phyloP scores from a whole-genome alignment of 257 asterid species.

The Capsicum pubescens region DNA sequence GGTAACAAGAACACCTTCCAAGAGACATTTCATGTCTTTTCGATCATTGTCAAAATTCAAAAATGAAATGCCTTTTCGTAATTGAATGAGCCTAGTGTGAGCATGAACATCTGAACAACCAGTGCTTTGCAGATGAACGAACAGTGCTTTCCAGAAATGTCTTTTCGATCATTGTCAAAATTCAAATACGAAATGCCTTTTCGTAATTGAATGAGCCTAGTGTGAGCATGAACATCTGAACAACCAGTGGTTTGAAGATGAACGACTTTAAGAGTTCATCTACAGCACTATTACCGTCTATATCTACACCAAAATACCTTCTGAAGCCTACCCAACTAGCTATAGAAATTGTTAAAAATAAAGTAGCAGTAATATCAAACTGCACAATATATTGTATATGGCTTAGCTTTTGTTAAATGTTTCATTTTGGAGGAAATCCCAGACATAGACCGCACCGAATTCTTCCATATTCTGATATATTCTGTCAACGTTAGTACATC shows the following conservation, averaged over 20 bases:
- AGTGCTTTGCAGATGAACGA: neutral
- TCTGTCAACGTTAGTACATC: neutral
- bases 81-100: conserved; percentile 9
- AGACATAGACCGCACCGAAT: neutral
- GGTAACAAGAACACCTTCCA: neutral
- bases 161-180: neutral
- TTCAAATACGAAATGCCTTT: too few species aligned
- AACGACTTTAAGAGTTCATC: neutral
- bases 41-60: too few species aligned
- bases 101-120: conserved; percentile 11
- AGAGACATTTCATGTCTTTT: neutral
- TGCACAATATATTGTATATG: neutral
- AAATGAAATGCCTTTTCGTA: neutral
- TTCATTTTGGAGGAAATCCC: neutral
- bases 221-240: conserved; percentile 20
- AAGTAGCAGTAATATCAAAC: neutral
- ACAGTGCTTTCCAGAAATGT: neutral
- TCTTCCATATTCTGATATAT: neutral
- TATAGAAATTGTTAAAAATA: neutral
- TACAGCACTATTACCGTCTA: neutral
- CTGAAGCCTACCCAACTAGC: conserved; percentile 8
- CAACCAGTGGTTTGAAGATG: neutral
- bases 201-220: neutral
- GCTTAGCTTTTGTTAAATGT: neutral
- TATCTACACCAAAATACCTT: neutral